phyloP scores from a whole-genome alignment of 148 eudicot species.

The Cornus kousa region DNA sequence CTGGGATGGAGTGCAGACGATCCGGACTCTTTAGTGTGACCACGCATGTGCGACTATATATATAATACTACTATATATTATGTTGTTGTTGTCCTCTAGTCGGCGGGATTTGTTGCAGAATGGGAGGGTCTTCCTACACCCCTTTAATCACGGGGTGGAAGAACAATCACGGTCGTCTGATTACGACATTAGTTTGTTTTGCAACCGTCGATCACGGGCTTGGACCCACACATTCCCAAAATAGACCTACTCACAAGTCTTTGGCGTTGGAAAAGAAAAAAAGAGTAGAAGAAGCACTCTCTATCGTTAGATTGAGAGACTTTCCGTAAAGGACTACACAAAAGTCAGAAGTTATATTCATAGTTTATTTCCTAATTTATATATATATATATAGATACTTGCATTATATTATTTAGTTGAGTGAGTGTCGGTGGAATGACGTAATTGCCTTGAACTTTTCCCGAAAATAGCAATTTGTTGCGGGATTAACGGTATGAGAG shows the following conservation, averaged over 20 bases:
- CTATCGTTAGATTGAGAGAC: no score
- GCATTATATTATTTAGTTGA: background rate
- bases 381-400: background rate
- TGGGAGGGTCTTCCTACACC: background rate
- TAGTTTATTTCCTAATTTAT: background rate
- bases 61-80: background rate
- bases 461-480: background rate
- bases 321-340: no score
- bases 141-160: constrained; percentile 15
- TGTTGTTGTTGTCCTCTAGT: background rate
- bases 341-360: no score
- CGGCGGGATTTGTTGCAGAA: constrained; percentile 17
- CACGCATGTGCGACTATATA: background rate
- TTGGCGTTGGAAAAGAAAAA: no score
- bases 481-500: background rate
- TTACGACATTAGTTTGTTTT: constrained; percentile 5
- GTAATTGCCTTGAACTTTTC: background rate
- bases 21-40: no score
- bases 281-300: no score
- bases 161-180: constrained; percentile 1
- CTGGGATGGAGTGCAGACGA: no score
- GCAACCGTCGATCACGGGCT: constrained; percentile 10
- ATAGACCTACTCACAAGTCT: background rate
- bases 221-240: background rate
- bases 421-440: background rate